Evolutionary conservation across 139 green algal genomes (phyloP).

Genomic region (Chloropicon primus): DNA sequence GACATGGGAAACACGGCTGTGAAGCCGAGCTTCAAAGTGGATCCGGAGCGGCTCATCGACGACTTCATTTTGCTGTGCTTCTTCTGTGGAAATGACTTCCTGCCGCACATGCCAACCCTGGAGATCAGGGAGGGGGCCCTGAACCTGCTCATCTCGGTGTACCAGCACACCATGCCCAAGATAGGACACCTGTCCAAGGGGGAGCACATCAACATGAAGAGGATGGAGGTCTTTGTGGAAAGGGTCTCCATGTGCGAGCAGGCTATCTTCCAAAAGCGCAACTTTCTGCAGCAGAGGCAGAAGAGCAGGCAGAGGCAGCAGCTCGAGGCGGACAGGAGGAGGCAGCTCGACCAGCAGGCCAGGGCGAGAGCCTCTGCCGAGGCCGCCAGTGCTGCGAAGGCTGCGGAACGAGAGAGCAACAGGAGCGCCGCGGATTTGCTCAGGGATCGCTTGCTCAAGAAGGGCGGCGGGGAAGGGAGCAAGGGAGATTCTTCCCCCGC

Average conservation of each 20-base stretch:
- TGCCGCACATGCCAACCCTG: conserved; percentile 98
- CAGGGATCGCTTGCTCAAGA: not conserved
- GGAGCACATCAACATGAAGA: conserved; percentile 50
- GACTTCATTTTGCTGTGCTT: conserved; percentile 99
- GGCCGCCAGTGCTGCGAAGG: not conserved
- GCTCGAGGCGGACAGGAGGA: not conserved
- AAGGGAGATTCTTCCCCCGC: not conserved
- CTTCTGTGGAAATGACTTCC: conserved; percentile 98
- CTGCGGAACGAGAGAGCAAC: not conserved
- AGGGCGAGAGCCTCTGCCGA: not conserved
- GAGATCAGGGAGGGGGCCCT: conserved; percentile 94
- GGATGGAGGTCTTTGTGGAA: conserved; percentile 83
- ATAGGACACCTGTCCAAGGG: conserved; percentile 73
- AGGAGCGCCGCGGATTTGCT: not conserved
- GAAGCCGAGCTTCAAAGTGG: conserved; percentile 19
- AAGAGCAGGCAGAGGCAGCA: conserved; percentile 15
- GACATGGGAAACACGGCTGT: conserved; percentile 45
- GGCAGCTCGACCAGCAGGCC: not conserved
- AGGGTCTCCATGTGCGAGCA: conserved; percentile 71
- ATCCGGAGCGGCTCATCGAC: conserved; percentile 64
- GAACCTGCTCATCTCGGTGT: conserved; percentile 86
- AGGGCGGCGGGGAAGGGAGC: conserved; percentile 9
- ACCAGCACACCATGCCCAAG: conserved; percentile 58
- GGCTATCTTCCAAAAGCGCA: conserved; percentile 85
- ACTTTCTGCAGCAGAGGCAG: conserved; percentile 48